Evolutionary conservation across 768 basidiomycete genomes (phyloP).

Genomic region (Gloeostereum incarnatum): DNA sequence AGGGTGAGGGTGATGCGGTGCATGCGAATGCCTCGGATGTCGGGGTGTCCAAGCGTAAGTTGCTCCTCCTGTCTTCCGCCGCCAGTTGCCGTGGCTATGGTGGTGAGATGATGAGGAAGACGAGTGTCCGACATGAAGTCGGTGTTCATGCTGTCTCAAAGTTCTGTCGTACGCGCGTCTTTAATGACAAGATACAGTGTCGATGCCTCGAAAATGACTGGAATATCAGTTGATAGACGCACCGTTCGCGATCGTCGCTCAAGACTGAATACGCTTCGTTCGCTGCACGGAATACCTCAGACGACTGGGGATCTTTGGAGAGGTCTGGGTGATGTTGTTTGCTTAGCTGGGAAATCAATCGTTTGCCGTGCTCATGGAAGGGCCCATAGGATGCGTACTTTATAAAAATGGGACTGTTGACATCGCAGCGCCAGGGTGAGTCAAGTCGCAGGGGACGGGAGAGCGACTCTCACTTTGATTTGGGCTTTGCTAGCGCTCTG

Average conservation of each 20-base stretch:
- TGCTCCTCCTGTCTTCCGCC: constrained; percentile 18
- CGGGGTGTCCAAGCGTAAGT: constrained; percentile 30
- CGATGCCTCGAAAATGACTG: neutral
- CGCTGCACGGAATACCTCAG: constrained; percentile 25
- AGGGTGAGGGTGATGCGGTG: constrained; percentile 13
- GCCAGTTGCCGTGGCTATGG: constrained; percentile 12
- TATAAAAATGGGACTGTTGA: constrained; percentile 34
- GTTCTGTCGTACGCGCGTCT: constrained; percentile 38
- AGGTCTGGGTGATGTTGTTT: constrained; percentile 42
- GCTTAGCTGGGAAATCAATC: constrained; percentile 13
- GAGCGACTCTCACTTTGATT: constrained; percentile 26
- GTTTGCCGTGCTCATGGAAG: neutral
- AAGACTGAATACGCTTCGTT: constrained; percentile 37
- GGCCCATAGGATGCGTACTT: constrained; percentile 14
- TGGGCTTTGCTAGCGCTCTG: constrained; percentile 28
- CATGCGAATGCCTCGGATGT: constrained; percentile 11
- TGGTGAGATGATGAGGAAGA: constrained; percentile 11
- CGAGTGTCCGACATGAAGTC: too few species aligned
- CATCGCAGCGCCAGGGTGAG: neutral
- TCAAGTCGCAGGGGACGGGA: neutral
- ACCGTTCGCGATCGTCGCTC: constrained; percentile 35
- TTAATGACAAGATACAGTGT: too few species aligned
- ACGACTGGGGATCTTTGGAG: constrained; percentile 29
- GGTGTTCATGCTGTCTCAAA: constrained; percentile 23
- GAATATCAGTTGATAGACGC: neutral